Evolutionary conservation across 2,329 filamentous ascomycete genomes (phyloP), one percentile per base, ranked within the genome.

Genomic region (Acrocalymma vagum): DNA sequence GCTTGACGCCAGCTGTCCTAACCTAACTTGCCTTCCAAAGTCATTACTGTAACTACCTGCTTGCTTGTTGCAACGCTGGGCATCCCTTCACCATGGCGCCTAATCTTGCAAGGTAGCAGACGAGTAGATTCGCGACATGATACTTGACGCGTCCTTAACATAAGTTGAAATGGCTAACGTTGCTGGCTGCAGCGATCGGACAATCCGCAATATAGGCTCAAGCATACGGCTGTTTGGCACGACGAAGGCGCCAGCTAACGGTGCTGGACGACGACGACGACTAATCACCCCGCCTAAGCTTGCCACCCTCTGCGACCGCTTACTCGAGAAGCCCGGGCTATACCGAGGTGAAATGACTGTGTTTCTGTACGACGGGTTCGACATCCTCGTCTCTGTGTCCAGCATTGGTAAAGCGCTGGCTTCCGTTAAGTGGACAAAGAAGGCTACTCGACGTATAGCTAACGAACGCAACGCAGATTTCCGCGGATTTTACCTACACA

Each of bases 381-480:
- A 54, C 9, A 23, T 50, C 22, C 36, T 28, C 8, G 41, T 55
- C 8, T 29, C 40, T 8, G 35, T 15, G 14, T 56, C 30, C 8
- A 55, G 28, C 24, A 60, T 69, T 28, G 53, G 54, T 18, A 41
- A 48, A 27, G 43, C 58, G 27, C 50, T 65, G 16, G 29, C 42
- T 11, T 36, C 36, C 17, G 48, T 53, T 15, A 45, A 47, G 14
- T 70, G 56, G 61, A 60, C 55, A 1, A 63, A 60, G 39, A 71
- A 71, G 48, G 47, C 38, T 9, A 33, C 49, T 22, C 56, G 55
- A 15, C 52, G 59, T 23, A 54, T 67, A 47, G 55, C 66, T 48
- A 60, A 63, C 49, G 55, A 69, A 55, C 56, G 46, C 22, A 65
- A 67, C 57, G 28, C 51, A 15, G 55, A 69, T 34, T 49, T 72